phyloP scores from a whole-genome alignment of 768 basidiomycete species.

The Mycena maculata region DNA sequence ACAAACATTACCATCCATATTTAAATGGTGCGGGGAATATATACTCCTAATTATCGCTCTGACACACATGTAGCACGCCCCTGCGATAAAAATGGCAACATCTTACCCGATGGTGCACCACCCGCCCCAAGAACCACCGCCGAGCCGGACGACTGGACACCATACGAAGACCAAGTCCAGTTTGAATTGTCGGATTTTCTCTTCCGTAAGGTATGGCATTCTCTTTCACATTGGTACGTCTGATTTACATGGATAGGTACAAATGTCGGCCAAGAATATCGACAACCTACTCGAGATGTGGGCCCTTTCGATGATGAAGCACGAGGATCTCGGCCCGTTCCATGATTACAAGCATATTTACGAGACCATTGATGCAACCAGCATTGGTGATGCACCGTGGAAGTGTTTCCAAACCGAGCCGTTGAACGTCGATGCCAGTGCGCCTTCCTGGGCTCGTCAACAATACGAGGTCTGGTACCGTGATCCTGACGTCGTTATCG shows the following conservation, averaged over 20 bases:
- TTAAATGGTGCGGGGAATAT: background rate
- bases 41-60: background rate
- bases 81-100: background rate
- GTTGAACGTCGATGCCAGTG: background rate
- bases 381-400: background rate
- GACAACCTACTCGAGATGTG: slow-evolving; percentile 18
- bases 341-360: slow-evolving; percentile 1
- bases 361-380: slow-evolving; percentile 4
- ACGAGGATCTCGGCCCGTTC: slow-evolving; percentile 36
- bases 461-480: slow-evolving; percentile 20
- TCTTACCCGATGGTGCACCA: background rate
- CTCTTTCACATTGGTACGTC: background rate
- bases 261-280: background rate
- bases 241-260: background rate
- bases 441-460: slow-evolving; percentile 18
- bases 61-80: background rate
- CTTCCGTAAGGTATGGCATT: slow-evolving; percentile 22
- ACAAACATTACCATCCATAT: slow-evolving; percentile 7
- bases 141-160: slow-evolving; percentile 34
- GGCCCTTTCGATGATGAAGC: slow-evolving; percentile 29
- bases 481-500: slow-evolving; percentile 32
- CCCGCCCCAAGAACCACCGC: background rate
- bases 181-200: slow-evolving; percentile 39
- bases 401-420: slow-evolving; percentile 10
- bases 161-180: slow-evolving; percentile 23